phyloP scores from a whole-genome alignment of 257 asterid species.

The Rubia yunnanensis region DNA sequence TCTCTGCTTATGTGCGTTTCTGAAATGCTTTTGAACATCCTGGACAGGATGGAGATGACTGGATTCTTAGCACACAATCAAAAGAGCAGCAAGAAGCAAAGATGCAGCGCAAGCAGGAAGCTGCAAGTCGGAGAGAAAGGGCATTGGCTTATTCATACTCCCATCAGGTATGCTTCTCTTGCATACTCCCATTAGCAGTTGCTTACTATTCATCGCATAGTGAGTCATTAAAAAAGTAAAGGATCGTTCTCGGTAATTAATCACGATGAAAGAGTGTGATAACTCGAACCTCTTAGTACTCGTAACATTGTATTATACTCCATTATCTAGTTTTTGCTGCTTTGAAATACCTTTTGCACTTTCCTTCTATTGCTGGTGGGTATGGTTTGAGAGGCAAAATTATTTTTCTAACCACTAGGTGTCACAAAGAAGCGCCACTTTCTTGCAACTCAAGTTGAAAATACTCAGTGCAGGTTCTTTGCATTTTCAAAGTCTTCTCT shows the following conservation, averaged over 20 bases:
- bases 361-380: not conserved
- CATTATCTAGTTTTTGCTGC: not conserved
- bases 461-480: too few species aligned
- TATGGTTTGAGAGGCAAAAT: too few species aligned
- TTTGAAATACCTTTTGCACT: not conserved
- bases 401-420: not conserved
- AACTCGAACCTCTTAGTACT: not conserved
- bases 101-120: conserved; percentile 50
- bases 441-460: too few species aligned
- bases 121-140: conserved; percentile 71
- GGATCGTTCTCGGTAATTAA: not conserved
- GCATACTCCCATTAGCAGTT: not conserved
- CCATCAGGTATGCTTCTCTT: conserved; percentile 46
- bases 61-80: conserved; percentile 60
- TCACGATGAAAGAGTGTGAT: not conserved
- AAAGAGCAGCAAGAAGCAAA: conserved; percentile 64
- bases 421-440: too few species aligned
- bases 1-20: not conserved
- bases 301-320: too few species aligned
- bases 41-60: conserved; percentile 43
- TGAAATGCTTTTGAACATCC: conserved; percentile 7
- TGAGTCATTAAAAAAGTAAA: not conserved
- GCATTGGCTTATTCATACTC: conserved; percentile 72
- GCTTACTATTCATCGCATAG: not conserved
- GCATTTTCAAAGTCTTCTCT: too few species aligned